Evolutionary conservation across 73 alveolate species (phyloP), one percentile per base, ranked within the genome.

Genomic region (Paramecium tetraurelia): DNA sequence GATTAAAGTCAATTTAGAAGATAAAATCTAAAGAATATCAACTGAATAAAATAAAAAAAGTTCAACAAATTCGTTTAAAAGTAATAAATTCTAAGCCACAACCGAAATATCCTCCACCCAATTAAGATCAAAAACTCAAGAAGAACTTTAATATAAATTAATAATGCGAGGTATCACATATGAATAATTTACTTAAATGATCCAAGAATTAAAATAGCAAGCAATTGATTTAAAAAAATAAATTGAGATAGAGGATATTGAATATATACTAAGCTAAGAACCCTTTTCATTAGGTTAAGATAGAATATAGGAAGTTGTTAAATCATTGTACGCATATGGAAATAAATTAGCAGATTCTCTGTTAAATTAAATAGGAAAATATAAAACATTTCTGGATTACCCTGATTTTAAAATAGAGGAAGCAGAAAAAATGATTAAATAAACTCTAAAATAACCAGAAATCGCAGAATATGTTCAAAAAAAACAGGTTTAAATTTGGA

Each of bases 151-250:
- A 44, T 80, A 20, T 22, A 80, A 80, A 48, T 48, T 80, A 44
- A 80, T 80, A 11, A 22, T 80, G 11, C 44, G 90, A 80, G 90
- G 90, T 18, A 48, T 80, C 46, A 80, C 90, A n/a, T 44, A 41
- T 20, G 46, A 41, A 24, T 80, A 80, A 24, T 80, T 80, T 11
- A 20, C 70, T n/a, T 41, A 40, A 44, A 80, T 80, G 90, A 41
- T 80, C 7, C 5, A 21, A 24, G 90, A 80, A 41, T 35, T 80
- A 24, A 80, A 80, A 80, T 41, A 80, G 48, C 29, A 80, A 46
- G 90, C 90, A 21, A 35, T 21, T 12, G 16, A 43, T 27, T 18
- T 44, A 20, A 80, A 80, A 48, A 80, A 80, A 80, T 1, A 22
- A 40, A 80, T 80, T 22, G 57, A 22, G 7, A 80, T 44, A 43